These are phyloP conservation scores for Graphiopsis chlorocephala DNA, from an alignment of 2,329 filamentous ascomycete genomes.

Conservation along the genomic window DNA sequence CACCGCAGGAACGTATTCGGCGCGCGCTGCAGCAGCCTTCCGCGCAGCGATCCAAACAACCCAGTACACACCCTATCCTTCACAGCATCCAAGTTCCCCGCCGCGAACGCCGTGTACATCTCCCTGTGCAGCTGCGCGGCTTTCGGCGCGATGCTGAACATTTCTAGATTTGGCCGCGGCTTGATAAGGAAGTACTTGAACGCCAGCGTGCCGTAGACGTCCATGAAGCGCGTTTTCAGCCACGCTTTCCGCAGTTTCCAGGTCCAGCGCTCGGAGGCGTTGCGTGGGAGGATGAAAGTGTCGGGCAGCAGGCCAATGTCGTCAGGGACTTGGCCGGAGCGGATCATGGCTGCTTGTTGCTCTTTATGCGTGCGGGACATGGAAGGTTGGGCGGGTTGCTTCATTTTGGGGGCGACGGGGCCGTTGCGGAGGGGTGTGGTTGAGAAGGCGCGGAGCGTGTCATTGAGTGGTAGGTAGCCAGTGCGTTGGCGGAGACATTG, in stretches of 20 bases:
- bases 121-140: constrained; percentile 42
- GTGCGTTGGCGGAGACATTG: constrained; percentile 14
- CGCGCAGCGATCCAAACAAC: constrained; percentile 27
- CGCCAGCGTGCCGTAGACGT: background rate
- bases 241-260: constrained; percentile 21
- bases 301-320: constrained; percentile 46
- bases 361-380: constrained; percentile 37
- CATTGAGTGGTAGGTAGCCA: background rate
- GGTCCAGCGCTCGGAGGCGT: constrained; percentile 12
- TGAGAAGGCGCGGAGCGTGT: background rate
- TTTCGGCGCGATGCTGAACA: constrained; percentile 36
- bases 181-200: constrained; percentile 16
- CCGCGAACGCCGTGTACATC: constrained; percentile 49
- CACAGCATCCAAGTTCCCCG: constrained; percentile 34
- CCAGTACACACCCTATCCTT: constrained; percentile 24
- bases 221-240: constrained; percentile 3
- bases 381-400: constrained; percentile 38
- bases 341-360: constrained; percentile 34
- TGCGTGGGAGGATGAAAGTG: constrained; percentile 32
- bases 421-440: background rate
- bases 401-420: constrained; percentile 23
- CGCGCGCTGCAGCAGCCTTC: constrained; percentile 36
- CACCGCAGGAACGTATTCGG: constrained; percentile 32
- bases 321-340: constrained; percentile 32
- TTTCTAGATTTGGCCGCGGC: constrained; percentile 31